Base-by-base conservation (phyloP, 371 early-diverging fungal species). In the Circinella minor region DNA sequence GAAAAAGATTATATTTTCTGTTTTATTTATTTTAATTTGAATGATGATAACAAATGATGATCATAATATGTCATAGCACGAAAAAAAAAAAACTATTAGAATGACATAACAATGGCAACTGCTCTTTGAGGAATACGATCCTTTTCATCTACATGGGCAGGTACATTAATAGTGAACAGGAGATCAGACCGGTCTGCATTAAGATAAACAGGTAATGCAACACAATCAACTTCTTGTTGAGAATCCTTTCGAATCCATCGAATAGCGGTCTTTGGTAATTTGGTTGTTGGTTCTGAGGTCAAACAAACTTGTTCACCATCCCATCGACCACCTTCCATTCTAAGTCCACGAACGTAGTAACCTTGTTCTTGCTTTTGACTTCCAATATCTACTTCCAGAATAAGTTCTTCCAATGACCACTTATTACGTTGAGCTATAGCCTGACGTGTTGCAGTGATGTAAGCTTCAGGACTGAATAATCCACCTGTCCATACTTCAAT, bases 381-480 rank as follows among this genome's bases (percentile, higher is more conserved):
- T 34, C 79, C 79, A 49, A 88, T 76, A 62, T 80, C 80, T 9
- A 92, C 72, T 66, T 82, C 77, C 20, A 92, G 67, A 8, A 73
- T 73, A n/a, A 93, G 82, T 72, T 91, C 89, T 81, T 91, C 90
- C 27, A 91, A 76, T 59, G 92, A 92, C 85, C 89, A 90, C 37
- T 80, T 74, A 57, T 86, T 74, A 38, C 74, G 75, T 75, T 91
- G 93, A 13, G 98, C 96, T 1, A 88, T 93, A 8, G 90, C 86
- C 77, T 97, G 98, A 63, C 96, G 87, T 13, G 97, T 93, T 18
- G 96, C 97, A 0, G 97, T 97, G 18, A 97, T 82, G 71, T 90
- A 96, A 4, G 97, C 97, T 79, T 96, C 95, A 36, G 98, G 96
- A 59, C 89, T 90, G 80, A 96, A 92, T 36, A 97, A 74, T 1